Percentiles rank a stretch among this genome's conserved stretches.
Evolutionary conservation across 2,329 filamentous ascomycete genomes (phyloP).

Genomic region (Zymoseptoria crescenta): DNA sequence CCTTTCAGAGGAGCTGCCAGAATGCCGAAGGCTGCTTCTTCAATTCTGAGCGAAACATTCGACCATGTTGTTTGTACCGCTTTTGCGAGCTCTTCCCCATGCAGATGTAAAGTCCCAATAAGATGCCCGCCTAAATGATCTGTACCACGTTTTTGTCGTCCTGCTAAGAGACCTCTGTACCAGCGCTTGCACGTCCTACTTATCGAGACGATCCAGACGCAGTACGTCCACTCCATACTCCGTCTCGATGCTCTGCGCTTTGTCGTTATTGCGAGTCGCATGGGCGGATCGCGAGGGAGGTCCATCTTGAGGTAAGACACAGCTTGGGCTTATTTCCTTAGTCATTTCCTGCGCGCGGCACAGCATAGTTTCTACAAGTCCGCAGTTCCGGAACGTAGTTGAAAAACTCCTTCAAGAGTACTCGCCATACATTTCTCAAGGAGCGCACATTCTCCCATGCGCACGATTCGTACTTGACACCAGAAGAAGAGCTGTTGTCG

Average conservation of each 20-base stretch:
- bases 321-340: background rate
- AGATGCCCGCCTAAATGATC: background rate
- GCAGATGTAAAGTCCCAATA: too few relatives aligned
- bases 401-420: background rate
- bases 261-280: too few relatives aligned
- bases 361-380: background rate
- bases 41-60: too few relatives aligned
- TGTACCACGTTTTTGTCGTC: background rate
- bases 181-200: background rate
- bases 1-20: too few relatives aligned
- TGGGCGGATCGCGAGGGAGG: too few relatives aligned
- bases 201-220: background rate
- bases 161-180: background rate
- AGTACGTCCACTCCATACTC: background rate
- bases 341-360: background rate
- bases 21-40: too few relatives aligned
- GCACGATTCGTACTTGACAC: background rate
- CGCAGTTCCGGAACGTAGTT: background rate
- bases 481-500: background rate
- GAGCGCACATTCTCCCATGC: background rate
- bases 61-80: too few relatives aligned
- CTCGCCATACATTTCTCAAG: background rate
- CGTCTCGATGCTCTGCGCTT: background rate
- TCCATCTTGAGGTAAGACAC: too few relatives aligned
- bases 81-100: too few relatives aligned